phyloP scores from a whole-genome alignment of 257 asterid genomes.

The Penstemon barbatus region DNA sequence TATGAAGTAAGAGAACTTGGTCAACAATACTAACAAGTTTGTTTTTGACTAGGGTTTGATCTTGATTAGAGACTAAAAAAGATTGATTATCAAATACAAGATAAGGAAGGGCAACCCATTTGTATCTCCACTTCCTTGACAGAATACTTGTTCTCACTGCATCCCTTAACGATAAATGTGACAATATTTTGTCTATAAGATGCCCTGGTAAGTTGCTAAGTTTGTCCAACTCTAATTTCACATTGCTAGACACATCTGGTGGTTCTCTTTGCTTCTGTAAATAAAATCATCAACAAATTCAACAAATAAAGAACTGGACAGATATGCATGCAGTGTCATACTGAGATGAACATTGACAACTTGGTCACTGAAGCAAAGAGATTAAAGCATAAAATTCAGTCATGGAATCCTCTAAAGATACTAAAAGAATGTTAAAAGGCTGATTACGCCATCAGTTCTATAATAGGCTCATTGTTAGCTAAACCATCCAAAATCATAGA shows the following conservation, averaged over 20 bases:
- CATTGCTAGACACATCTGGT: conserved; percentile 42
- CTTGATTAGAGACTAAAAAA: conserved; percentile 73
- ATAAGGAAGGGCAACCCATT: conserved; percentile 80
- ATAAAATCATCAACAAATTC: conserved; percentile 22
- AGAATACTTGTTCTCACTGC: conserved; percentile 82
- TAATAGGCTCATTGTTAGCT: background rate
- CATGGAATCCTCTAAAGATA: background rate
- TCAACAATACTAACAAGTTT: conserved; percentile 83
- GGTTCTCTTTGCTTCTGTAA: conserved; percentile 81
- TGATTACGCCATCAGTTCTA: background rate
- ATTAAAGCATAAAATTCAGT: background rate
- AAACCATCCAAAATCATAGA: too few relatives aligned
- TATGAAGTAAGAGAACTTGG: conserved; percentile 82
- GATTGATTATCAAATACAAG: conserved; percentile 89
- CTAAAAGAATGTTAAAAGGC: background rate
- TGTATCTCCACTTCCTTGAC: conserved; percentile 92
- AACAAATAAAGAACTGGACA: conserved; percentile 5
- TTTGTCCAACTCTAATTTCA: conserved; percentile 58
- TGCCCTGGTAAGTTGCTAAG: conserved; percentile 81
- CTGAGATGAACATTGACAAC: background rate
- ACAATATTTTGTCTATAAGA: conserved; percentile 75
- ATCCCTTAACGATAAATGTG: conserved; percentile 77
- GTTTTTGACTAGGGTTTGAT: conserved; percentile 59
- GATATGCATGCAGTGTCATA: background rate
- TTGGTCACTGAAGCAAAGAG: conserved; percentile 4